Base-by-base conservation (phyloP, 306 rosid genomes). In the Morella rubra region DNA sequence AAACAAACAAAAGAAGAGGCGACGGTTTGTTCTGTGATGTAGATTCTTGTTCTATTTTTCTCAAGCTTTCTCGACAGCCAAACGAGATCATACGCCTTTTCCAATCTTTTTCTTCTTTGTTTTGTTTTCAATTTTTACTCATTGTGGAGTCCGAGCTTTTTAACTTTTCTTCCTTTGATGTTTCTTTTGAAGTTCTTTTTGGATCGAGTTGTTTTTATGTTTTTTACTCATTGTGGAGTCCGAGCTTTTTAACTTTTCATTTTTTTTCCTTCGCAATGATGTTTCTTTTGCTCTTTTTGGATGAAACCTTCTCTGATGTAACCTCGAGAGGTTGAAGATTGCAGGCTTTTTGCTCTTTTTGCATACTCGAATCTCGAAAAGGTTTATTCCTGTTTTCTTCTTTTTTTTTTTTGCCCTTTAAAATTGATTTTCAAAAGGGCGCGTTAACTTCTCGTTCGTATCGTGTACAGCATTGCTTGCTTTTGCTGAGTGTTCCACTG, bases 291-390 rank as follows among this genome's bases (percentile, higher is more conserved):
- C 76, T 78, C 76, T 84, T 83, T 80, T 70, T 70, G 78, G 72
- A 51, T 58, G 73, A 71, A 62, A 53, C 66, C 41, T n/a, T n/a
- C n/a, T n/a, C n/a, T n/a, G n/a, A n/a, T n/a, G n/a, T n/a, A n/a
- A n/a, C 81, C 54, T 70, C 73, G 77, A 82, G 78, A 75, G 89
- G 80, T 88, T 80, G 85, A 82, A 85, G 78, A 59, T 78, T 86
- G 47, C 81, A 82, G 87, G 84, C 84, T 84, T 85, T 93, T 80
- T 45, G 27, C 22, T 69, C 5, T 49, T 71, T 71, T 81, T 54
- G 50, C 16, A 47, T 22, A 37, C 81, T 78, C 76, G 88, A 88
- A 83, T 81, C 87, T 79, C 61, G 42, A 58, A 87, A 82, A 79
- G 74, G 73, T 47, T 44, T 55, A 76, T 77, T 85, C 24, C 65